Percentiles rank a stretch among this genome's conserved stretches.
phyloP scores from a whole-genome alignment of 495 filamentous ascomycete genomes.

The Rhizodiscina lignyota region DNA sequence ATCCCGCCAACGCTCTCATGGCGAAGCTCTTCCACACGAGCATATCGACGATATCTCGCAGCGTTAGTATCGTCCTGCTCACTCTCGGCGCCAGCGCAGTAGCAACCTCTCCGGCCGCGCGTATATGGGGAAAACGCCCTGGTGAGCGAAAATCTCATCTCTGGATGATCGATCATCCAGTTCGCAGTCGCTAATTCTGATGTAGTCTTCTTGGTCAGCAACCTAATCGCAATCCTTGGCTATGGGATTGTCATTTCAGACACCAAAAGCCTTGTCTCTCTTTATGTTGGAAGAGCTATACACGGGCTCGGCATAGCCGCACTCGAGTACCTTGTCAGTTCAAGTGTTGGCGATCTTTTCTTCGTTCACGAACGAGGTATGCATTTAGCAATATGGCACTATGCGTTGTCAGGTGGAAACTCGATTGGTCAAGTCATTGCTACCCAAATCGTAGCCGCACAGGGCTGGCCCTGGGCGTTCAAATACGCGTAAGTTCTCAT shows the following conservation, averaged over 20 bases:
- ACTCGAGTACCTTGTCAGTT: not conserved
- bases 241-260: not conserved
- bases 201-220: not conserved
- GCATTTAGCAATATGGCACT: no score
- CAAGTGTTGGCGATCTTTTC: not conserved
- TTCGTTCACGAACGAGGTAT: conserved; percentile 5
- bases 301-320: not conserved
- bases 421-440: no score
- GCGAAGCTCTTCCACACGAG: conserved; percentile 5
- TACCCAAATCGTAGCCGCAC: no score
- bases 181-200: no score
- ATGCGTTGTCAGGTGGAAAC: no score
- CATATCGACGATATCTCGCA: no score
- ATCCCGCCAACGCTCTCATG: conserved; percentile 2
- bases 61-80: no score
- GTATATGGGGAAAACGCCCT: not conserved
- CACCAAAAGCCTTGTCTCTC: not conserved
- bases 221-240: not conserved
- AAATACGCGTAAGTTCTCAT: no score
- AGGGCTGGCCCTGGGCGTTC: no score
- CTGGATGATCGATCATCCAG: no score
- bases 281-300: not conserved
- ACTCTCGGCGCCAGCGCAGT: conserved; percentile 4
- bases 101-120: conserved; percentile 2
- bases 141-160: no score